Conservation (phyloP, 176 grass and related monocot species). For the barley (Hordeum vulgare) region MorexV3_pseudomolecules_assembly NC_058520.1:573878454-573878953, state of each 20-base stretch:
- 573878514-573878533: neutral
- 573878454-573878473: neutral
- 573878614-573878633: constrained; percentile 30
- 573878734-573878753: constrained; percentile 46
- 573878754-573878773: constrained; percentile 25
- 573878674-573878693: constrained; percentile 53
- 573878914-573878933: constrained; percentile 53
- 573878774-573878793: constrained; percentile 40
- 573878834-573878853: constrained; percentile 51
- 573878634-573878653: constrained; percentile 31
- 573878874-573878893: constrained; percentile 14
- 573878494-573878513: neutral
- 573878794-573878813: constrained; percentile 24
- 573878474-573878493: neutral
- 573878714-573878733: constrained; percentile 53
- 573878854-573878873: constrained; percentile 1
- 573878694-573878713: constrained; percentile 28
- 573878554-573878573: neutral
- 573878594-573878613: neutral
- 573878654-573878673: constrained; percentile 40
- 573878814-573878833: constrained; percentile 41
- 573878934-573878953: constrained; percentile 40
- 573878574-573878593: neutral
- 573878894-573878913: constrained; percentile 45
- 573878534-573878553: neutral